Evolutionary conservation across 257 asterid species (phyloP), one percentile per base, ranked within the genome.

Genomic region (Solanum sitiens): DNA sequence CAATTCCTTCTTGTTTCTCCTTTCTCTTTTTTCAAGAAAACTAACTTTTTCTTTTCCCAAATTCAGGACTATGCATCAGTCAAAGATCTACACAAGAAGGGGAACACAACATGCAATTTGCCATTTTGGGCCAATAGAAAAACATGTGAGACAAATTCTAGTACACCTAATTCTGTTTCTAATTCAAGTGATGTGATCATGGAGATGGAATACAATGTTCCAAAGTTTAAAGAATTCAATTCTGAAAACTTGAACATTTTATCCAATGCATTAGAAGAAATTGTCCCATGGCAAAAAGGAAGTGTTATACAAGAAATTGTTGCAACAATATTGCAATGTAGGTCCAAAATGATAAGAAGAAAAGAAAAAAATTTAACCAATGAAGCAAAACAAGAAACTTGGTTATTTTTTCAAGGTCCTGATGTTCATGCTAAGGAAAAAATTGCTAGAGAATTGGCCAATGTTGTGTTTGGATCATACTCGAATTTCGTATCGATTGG

Each of bases 391-490:
- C 94, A 94, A 86, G 99, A 94, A 39, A 93, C 97, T 4, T 96
- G 99, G 99, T 40, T 96, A 20, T 84, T 93, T 67, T 95, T 95
- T 88, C 93, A 89, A 37, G 99, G 99, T 15, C 86, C 77, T 3
- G 98, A 93, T 67, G 84, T 87, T 5, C 92, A 87, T 20, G 94
- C 94, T 9, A 96, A 96, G 87, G 98, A 94, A 83, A 90, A 83
- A 18, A 90, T 95, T 7, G 94, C 95, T 0, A 91, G 90, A 77
- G 98, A 96, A 86, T 30, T 96, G 77, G 98, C 99, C 71, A 95
- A 89, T 53, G 53, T 89, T 77, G 94, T 96, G 86, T 96, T 96
- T 83, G 98, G 99, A 21, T 92, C 97, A 16, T 84, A 92, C 63
- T 91, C 96, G 3, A 90, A 88, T 56, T 91, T 94, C 56, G 77